Evolutionary conservation across 2,329 filamentous ascomycete genomes (phyloP), one percentile per base, ranked within the genome.

Genomic region (Talaromyces rugulosus): DNA sequence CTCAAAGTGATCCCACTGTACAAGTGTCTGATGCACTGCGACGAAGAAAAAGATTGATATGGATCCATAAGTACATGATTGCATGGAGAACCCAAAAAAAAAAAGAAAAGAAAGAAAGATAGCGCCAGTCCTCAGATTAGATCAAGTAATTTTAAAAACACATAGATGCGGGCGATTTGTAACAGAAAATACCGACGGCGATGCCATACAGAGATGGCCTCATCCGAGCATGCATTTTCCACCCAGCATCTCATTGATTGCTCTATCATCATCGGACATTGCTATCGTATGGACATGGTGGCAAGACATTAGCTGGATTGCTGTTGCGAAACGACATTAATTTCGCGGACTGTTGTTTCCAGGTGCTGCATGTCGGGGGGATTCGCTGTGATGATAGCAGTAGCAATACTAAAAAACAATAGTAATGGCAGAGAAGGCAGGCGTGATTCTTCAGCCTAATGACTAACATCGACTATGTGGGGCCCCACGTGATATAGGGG

Each of bases 131-230:
- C 62, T 85, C 83, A 83, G 83, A 85, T 85, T 85, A 85, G 83
- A 85, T 85, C 83, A 85, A 85, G 83, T 84, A 75, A 80, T 80
- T 75, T 77, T 62, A 64, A 23, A 62, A 69, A 81, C 78, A 67
- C 82, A 83, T 69, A 68, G 77, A 72, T 67, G 67, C 63, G 53
- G 55, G 60, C 18, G 44, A 27, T 23, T n/a, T 31, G 31, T 6
- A 55, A 56, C 3, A 5, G 18, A 53, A 56, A 52, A 33, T n/a
- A 16, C 58, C 42, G 30, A 27, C 56, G 67, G 70, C 61, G 64
- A 69, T 66, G 58, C 61, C 53, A 53, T 51, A 30, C 34, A 30
- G 31, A 51, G 14, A 0, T 63, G 72, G 72, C 71, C 67, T 75
- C 69, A 67, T 70, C 73, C 63, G 61, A 59, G 16, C 40, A 14